These are phyloP conservation scores for Syzygium aqueum DNA, from an alignment of 345 rosid species.

Conservation along the genomic window DNA sequence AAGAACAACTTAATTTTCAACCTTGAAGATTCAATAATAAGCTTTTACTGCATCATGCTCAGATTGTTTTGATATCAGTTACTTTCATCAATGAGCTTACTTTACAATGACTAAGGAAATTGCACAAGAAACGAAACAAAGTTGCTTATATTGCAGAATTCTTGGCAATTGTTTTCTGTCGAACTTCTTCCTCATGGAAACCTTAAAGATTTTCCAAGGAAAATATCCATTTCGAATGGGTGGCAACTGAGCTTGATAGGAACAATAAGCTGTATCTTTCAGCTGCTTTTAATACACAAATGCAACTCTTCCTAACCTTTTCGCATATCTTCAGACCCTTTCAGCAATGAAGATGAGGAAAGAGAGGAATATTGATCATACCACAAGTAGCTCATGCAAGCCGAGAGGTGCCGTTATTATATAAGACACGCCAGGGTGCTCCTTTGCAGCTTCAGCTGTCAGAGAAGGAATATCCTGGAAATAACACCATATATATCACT, in stretches of 20 bases:
- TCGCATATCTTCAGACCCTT: neutral
- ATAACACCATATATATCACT: neutral
- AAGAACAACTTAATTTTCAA: neutral
- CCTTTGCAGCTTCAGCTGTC: constrained; percentile 90
- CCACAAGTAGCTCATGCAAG: constrained; percentile 74
- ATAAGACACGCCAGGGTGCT: constrained; percentile 55
- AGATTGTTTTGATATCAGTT: neutral
- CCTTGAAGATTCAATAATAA: neutral
- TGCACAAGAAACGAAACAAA: neutral
- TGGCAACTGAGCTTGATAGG: neutral
- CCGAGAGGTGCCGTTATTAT: constrained; percentile 90
- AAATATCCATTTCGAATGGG: neutral
- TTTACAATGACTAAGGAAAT: neutral
- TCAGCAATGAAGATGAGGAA: neutral
- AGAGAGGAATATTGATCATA: constrained; percentile 19
- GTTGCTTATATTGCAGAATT: neutral
- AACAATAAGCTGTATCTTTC: neutral
- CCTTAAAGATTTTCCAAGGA: neutral
- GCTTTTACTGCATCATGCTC: neutral
- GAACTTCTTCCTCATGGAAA: neutral
- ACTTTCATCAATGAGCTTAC: neutral
- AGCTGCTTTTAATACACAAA: neutral
- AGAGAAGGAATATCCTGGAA: constrained; percentile 74
- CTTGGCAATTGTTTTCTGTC: neutral
- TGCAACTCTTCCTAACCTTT: neutral